These are phyloP conservation scores for Carallia pectinifolia DNA, from an alignment of 345 rosid species.

Conservation along the genomic window DNA sequence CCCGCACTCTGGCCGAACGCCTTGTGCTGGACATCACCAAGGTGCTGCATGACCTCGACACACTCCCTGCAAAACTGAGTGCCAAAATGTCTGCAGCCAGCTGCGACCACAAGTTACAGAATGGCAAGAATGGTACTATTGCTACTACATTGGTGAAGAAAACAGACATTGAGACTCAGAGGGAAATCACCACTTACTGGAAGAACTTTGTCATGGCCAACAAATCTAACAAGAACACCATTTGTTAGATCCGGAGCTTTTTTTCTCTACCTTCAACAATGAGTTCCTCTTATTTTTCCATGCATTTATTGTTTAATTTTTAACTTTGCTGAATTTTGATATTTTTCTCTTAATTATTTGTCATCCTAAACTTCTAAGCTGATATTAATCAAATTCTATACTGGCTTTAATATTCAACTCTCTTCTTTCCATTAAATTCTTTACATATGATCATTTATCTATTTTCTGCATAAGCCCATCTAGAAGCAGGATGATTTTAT, in stretches of 20 bases:
- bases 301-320: too few relatives aligned
- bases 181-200: slow-evolving; percentile 72
- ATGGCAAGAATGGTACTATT: slow-evolving; percentile 15
- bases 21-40: slow-evolving; percentile 69
- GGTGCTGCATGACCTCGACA: slow-evolving; percentile 74
- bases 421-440: too few relatives aligned
- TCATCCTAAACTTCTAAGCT: too few relatives aligned
- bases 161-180: slow-evolving; percentile 55
- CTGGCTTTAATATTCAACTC: too few relatives aligned
- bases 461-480: too few relatives aligned
- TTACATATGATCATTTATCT: too few relatives aligned
- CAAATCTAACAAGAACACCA: slow-evolving; percentile 53
- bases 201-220: slow-evolving; percentile 57
- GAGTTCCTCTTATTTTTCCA: too few relatives aligned
- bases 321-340: too few relatives aligned
- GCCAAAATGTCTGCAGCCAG: slow-evolving; percentile 34
- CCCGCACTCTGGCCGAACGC: slow-evolving; percentile 86
- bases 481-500: too few relatives aligned
- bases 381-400: too few relatives aligned
- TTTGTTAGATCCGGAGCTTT: slow-evolving; percentile 35
- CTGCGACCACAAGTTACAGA: slow-evolving; percentile 2
- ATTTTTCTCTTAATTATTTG: too few relatives aligned
- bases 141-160: slow-evolving; percentile 39
- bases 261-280: too few relatives aligned
- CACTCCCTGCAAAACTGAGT: slow-evolving; percentile 48